These are phyloP conservation scores for Plasmodium reichenowi DNA, from an alignment of 169 alveolate species.

Conservation along the genomic window DNA sequence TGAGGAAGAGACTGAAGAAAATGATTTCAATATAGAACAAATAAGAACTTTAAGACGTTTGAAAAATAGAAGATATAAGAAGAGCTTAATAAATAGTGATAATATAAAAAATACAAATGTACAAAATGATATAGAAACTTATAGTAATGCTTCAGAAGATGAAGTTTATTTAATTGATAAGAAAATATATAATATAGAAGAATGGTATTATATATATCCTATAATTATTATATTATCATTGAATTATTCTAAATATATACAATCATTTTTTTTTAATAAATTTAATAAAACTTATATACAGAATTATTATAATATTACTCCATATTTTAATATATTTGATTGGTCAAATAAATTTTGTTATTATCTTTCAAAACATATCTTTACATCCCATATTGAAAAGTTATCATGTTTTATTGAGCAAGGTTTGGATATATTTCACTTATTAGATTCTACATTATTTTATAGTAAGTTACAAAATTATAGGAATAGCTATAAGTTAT, in stretches of 20 bases:
- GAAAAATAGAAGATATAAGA: slow-evolving; percentile 20
- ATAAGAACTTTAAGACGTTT: background rate
- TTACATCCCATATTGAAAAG: slow-evolving; percentile 10
- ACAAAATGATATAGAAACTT: slow-evolving; percentile 10
- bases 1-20: background rate
- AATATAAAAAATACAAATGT: slow-evolving; percentile 1
- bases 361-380: slow-evolving; percentile 21
- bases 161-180: slow-evolving; percentile 39
- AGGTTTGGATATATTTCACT: too few species aligned
- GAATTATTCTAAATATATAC: slow-evolving; percentile 18
- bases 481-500: too few species aligned
- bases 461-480: too few species aligned
- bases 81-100: background rate
- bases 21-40: background rate
- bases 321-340: slow-evolving; percentile 63
- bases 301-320: slow-evolving; percentile 17
- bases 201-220: slow-evolving; percentile 54
- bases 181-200: slow-evolving; percentile 50
- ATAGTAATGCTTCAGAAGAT: slow-evolving; percentile 9
- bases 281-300: slow-evolving; percentile 22
- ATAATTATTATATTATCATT: slow-evolving; percentile 36
- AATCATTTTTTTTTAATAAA: slow-evolving; percentile 47
- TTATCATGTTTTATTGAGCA: too few species aligned
- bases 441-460: too few species aligned
- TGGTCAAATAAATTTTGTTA: slow-evolving; percentile 53